Conservation (phyloP, 306 rosid genomes). For the Datisca glomerata region DNA sequence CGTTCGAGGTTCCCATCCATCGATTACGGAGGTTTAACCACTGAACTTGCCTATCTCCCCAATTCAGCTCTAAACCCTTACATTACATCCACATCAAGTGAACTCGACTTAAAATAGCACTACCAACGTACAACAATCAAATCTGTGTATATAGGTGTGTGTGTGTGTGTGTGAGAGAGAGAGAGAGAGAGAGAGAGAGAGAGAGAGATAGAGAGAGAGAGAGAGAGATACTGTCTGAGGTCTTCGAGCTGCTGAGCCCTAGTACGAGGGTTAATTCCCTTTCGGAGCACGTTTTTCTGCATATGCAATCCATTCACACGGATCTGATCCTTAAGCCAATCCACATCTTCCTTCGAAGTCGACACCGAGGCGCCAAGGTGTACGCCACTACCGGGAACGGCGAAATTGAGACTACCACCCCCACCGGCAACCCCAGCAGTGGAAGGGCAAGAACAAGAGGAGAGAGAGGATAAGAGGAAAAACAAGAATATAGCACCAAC, state of each 20-base stretch:
- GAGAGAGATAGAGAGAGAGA: slow-evolving; percentile 1
- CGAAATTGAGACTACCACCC: slow-evolving; percentile 2
- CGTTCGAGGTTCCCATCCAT: too few species aligned
- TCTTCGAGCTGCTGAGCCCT: slow-evolving; percentile 82
- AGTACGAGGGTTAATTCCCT: slow-evolving; percentile 85
- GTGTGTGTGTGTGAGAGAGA: too few species aligned
- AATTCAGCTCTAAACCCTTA: too few species aligned
- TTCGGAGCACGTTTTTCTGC: slow-evolving; percentile 79
- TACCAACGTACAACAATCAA: too few species aligned
- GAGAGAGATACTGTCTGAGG: slow-evolving; percentile 42
- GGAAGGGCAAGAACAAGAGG: slow-evolving; percentile 61
- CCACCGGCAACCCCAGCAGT: slow-evolving; percentile 11
- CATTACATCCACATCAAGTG: too few species aligned
- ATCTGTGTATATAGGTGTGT: too few species aligned
- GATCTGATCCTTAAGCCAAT: slow-evolving; percentile 82
- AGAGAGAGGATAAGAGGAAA: slow-evolving; percentile 58
- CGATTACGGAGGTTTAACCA: too few species aligned
- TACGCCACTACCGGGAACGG: background rate
- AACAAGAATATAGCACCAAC: slow-evolving; percentile 48
- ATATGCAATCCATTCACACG: slow-evolving; percentile 63
- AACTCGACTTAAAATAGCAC: too few species aligned
- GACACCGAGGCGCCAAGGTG: slow-evolving; percentile 10
- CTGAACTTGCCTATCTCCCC: too few species aligned
- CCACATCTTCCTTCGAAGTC: slow-evolving; percentile 58
- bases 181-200: too few species aligned